These are phyloP conservation scores for Fusarium tanahbumbuense DNA, from an alignment of 2,329 filamentous ascomycete genomes.

Conservation along the genomic window DNA sequence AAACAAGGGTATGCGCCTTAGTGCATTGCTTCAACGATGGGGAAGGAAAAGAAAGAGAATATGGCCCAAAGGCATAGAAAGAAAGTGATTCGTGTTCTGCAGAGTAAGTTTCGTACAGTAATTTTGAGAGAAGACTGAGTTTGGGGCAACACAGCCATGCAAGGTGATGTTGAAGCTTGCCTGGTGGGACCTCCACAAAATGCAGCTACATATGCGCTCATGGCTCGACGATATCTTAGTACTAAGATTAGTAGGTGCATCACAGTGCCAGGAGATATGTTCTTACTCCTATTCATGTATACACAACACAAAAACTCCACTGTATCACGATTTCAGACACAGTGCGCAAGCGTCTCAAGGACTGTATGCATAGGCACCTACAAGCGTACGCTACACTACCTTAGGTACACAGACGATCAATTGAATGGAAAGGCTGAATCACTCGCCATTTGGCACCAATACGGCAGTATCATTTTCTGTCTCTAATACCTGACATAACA, in stretches of 20 bases:
- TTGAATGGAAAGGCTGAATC: neutral
- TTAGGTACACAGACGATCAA: neutral
- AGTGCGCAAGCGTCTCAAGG: fast-evolving
- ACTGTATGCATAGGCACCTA: neutral
- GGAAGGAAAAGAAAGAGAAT: neutral
- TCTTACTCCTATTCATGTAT: neutral
- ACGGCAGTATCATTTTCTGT: neutral
- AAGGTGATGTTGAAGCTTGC: conserved; percentile 30
- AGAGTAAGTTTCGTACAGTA: neutral
- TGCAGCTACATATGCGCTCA: conserved; percentile 32
- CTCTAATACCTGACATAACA: neutral
- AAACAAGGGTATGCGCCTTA: conserved; percentile 7
- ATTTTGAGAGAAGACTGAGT: conserved; percentile 12
- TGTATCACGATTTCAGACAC: neutral
- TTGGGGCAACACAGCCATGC: conserved; percentile 16
- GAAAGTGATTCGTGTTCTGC: neutral
- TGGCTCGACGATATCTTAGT: conserved; percentile 5
- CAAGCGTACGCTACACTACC: neutral
- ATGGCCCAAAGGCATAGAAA: neutral
- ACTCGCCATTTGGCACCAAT: neutral
- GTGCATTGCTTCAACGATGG: conserved; percentile 10
- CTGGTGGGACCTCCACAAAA: conserved; percentile 34
- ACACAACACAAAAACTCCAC: neutral
- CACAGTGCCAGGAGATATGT: neutral
- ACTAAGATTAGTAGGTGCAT: neutral